A percentile compares a stretch with the other conserved stretches of the same genome.
Evolutionary conservation across 225 moss, liverwort and hornwort genomes (phyloP).

Genomic region (Antitrichia curtipendula): DNA sequence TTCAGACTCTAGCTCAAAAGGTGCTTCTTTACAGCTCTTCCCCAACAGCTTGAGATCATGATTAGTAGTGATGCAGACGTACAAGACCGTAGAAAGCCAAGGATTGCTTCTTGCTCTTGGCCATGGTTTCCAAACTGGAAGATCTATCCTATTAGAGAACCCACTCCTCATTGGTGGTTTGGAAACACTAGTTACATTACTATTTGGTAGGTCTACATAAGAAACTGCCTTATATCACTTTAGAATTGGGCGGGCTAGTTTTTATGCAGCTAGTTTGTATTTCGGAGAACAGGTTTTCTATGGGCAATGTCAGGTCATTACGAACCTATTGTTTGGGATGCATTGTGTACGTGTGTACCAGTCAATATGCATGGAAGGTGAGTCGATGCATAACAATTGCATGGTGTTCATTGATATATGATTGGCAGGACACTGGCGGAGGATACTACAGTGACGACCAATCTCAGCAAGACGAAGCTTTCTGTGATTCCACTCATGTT

Average conservation of each 20-base stretch:
- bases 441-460: conserved; percentile 27
- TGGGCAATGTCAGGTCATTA: neutral
- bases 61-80: neutral
- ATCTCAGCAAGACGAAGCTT: conserved; percentile 12
- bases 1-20: conserved; percentile 41
- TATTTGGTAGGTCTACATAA: no score
- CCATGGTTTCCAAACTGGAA: neutral
- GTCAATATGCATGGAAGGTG: neutral
- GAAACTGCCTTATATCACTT: neutral
- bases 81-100: neutral
- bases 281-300: neutral
- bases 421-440: conserved; percentile 26
- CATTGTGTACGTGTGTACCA: neutral
- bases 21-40: neutral
- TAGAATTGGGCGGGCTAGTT: neutral
- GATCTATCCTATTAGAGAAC: neutral
- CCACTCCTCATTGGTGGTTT: neutral
- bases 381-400: neutral
- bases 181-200: neutral
- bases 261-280: neutral
- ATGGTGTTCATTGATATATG: neutral
- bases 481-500: conserved; percentile 21
- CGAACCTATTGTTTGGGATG: neutral
- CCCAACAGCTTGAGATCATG: neutral
- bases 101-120: neutral